A percentile compares a stretch with the other conserved stretches of the same genome.
Evolutionary conservation across 768 basidiomycete species (phyloP).

Genomic region (Nevesoporus exiguus): DNA sequence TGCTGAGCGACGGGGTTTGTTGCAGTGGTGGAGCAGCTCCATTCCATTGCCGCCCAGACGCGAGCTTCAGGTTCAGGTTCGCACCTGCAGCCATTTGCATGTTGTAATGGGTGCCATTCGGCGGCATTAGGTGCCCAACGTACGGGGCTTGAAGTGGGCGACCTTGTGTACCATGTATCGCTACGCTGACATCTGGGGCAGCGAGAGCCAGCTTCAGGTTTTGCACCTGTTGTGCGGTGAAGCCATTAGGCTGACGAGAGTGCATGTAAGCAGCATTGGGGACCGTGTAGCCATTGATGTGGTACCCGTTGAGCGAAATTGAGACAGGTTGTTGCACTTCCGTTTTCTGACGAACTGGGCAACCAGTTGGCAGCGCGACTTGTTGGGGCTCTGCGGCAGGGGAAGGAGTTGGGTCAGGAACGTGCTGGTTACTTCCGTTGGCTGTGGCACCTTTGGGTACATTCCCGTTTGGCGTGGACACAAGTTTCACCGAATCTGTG

Average conservation of each 20-base stretch:
- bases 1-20: constrained; percentile 21
- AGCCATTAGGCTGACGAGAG: constrained; percentile 36
- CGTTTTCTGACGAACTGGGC: constrained; percentile 48
- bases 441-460: constrained; percentile 30
- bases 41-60: constrained; percentile 39
- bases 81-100: constrained; percentile 23
- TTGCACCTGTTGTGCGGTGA: constrained; percentile 59
- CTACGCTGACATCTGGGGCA: constrained; percentile 34
- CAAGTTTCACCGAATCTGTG: constrained; percentile 33
- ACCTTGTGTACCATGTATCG: constrained; percentile 33
- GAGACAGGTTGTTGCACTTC: constrained; percentile 42
- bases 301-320: constrained; percentile 45
- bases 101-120: constrained; percentile 29
- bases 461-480: constrained; percentile 17
- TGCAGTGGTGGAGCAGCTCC: constrained; percentile 24
- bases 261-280: constrained; percentile 35
- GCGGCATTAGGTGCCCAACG: constrained; percentile 28
- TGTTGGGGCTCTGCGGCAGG: constrained; percentile 22
- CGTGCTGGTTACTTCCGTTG: constrained; percentile 26
- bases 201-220: constrained; percentile 55
- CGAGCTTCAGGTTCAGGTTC: constrained; percentile 37
- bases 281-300: constrained; percentile 41
- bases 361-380: constrained; percentile 23
- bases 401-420: constrained; percentile 12
- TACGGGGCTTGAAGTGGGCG: constrained; percentile 36